A percentile compares a stretch with the other conserved stretches of the same genome.
These are phyloP conservation scores for Candolleomyces aberdarensis DNA, from an alignment of 768 basidiomycete species.

Conservation along the genomic window DNA sequence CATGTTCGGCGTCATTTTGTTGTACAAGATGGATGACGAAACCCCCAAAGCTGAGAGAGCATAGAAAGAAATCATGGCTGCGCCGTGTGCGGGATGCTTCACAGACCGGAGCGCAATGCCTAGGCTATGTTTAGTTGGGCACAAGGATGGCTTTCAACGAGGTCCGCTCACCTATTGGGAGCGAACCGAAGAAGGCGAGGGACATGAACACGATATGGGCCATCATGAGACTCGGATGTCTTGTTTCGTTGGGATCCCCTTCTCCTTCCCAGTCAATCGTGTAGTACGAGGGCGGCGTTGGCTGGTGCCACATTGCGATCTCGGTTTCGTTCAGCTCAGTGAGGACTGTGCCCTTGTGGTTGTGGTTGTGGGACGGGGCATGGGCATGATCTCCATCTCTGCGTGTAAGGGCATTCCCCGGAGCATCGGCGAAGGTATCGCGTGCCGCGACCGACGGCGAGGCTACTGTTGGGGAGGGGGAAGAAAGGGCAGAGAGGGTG, in stretches of 20 bases:
- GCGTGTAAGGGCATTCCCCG: background rate
- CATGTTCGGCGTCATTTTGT: slow-evolving; percentile 80
- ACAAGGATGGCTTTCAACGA: background rate
- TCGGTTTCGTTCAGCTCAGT: slow-evolving; percentile 77
- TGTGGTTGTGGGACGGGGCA: slow-evolving; percentile 43
- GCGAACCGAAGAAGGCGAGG: slow-evolving; percentile 76
- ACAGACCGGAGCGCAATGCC: slow-evolving; percentile 80
- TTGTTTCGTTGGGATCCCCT: slow-evolving; percentile 33
- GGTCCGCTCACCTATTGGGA: slow-evolving; percentile 63
- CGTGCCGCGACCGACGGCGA: background rate
- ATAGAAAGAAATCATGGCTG: slow-evolving; percentile 65
- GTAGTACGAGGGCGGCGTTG: slow-evolving; percentile 80
- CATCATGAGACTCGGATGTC: slow-evolving; percentile 69
- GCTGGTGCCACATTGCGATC: slow-evolving; percentile 57
- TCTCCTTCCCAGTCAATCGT: slow-evolving; percentile 69
- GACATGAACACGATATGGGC: slow-evolving; percentile 73
- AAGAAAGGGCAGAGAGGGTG: slow-evolving; percentile 4
- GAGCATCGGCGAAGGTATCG: background rate
- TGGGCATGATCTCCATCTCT: slow-evolving; percentile 47
- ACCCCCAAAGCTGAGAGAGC: slow-evolving; percentile 59
- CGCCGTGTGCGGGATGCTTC: slow-evolving; percentile 59
- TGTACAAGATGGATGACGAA: slow-evolving; percentile 66
- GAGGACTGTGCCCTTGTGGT: slow-evolving; percentile 46
- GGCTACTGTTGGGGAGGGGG: background rate
- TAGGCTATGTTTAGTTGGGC: slow-evolving; percentile 25